Evolutionary conservation across 495 filamentous ascomycete species (phyloP).

Genomic region (Penicilliopsis zonata): DNA sequence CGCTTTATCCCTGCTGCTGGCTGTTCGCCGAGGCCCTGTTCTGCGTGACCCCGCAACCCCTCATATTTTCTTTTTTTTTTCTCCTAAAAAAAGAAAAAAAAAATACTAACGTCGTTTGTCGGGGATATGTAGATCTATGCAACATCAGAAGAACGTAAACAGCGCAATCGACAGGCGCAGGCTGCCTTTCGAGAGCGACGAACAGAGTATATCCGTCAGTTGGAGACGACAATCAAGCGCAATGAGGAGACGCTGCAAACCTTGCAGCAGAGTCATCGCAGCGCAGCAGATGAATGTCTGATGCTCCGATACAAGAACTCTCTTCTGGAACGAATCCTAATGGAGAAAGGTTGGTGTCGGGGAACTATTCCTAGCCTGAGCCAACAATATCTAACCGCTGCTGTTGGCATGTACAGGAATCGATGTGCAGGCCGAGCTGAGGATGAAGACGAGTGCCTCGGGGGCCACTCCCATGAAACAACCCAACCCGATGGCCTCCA

Average conservation of each 20-base stretch:
- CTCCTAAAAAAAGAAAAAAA: not conserved
- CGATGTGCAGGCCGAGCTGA: slow-evolving; percentile 92
- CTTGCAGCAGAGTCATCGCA: slow-evolving; percentile 87
- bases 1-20: slow-evolving; percentile 4
- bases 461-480: slow-evolving; percentile 49
- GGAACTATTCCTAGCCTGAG: too few species aligned
- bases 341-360: slow-evolving; percentile 69
- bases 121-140: slow-evolving; percentile 93
- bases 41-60: slow-evolving; percentile 18
- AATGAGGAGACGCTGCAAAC: slow-evolving; percentile 89
- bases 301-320: slow-evolving; percentile 99
- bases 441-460: slow-evolving; percentile 67
- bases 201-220: slow-evolving; percentile 98
- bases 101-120: too few species aligned
- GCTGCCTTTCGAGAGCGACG: slow-evolving; percentile 92
- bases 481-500: slow-evolving; percentile 34
- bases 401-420: slow-evolving; percentile 71
- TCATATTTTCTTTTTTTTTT: not conserved
- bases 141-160: slow-evolving; percentile 95
- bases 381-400: too few species aligned
- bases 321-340: slow-evolving; percentile 81
- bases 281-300: slow-evolving; percentile 90
- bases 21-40: slow-evolving; percentile 9
- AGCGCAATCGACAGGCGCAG: slow-evolving; percentile 93
- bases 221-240: slow-evolving; percentile 93